Percentiles rank a stretch among this genome's conserved stretches.
These are phyloP conservation scores for Balamuthia mandrillaris DNA, from an alignment of 208 protist genomes.

Conservation along the genomic window DNA sequence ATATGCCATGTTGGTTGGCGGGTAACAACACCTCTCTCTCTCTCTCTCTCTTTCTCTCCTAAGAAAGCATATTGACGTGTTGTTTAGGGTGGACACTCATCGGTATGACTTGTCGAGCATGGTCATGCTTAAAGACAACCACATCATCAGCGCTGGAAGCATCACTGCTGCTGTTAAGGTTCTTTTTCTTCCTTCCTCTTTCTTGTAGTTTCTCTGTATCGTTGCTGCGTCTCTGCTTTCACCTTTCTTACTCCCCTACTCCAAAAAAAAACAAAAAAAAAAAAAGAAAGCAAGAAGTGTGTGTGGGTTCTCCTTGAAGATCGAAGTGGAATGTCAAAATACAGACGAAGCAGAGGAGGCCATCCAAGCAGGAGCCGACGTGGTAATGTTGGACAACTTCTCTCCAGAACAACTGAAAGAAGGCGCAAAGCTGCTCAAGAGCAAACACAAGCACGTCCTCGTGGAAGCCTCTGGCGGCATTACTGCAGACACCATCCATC, in stretches of 20 bases:
- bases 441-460: constrained; percentile 64
- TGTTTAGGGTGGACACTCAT: constrained; percentile 74
- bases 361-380: constrained; percentile 69
- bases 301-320: constrained; percentile 75
- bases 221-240: neutral
- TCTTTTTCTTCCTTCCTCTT: neutral
- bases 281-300: constrained; percentile 26
- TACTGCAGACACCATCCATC: constrained; percentile 57
- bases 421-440: constrained; percentile 57
- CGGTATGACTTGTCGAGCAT: constrained; percentile 78
- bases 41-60: no score
- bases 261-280: no score
- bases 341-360: constrained; percentile 69
- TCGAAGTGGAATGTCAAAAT: constrained; percentile 78
- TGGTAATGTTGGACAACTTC: constrained; percentile 85
- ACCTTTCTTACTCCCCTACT: no score
- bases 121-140: constrained; percentile 87
- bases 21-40: no score
- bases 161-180: constrained; percentile 63
- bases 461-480: constrained; percentile 79
- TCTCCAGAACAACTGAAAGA: constrained; percentile 34
- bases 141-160: constrained; percentile 67
- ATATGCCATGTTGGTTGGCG: constrained; percentile 75
- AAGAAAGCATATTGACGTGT: no score
- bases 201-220: neutral